A percentile compares a stretch with the other conserved stretches of the same genome.
These are phyloP conservation scores for Colletotrichum spinosum DNA, from an alignment of 2,329 filamentous ascomycete species.

Conservation along the genomic window DNA sequence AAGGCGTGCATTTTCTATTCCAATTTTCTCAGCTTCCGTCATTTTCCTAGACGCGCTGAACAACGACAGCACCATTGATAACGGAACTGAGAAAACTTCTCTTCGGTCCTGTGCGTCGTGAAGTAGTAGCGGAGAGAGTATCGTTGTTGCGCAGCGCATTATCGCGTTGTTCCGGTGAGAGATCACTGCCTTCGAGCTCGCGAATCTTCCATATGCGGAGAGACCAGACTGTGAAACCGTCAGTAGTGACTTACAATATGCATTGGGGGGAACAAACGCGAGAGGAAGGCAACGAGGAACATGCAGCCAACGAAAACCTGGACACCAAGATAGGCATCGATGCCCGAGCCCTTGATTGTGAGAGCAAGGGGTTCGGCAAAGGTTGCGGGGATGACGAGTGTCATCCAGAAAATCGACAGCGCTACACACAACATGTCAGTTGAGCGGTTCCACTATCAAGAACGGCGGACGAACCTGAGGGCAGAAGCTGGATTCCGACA, in stretches of 20 bases:
- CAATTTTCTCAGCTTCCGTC: rapidly evolving
- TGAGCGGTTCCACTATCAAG: too few relatives aligned
- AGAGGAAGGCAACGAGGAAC: conserved; percentile 67
- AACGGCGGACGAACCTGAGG: conserved; percentile 60
- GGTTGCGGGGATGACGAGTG: conserved; percentile 76
- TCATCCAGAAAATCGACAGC: conserved; percentile 78
- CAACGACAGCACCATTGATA: conserved; percentile 10
- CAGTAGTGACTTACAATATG: not conserved
- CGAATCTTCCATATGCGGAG: conserved; percentile 37
- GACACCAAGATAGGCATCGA: conserved; percentile 61
- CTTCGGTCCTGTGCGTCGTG: conserved; percentile 12
- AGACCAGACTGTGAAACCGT: conserved; percentile 28
- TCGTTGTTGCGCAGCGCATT: conserved; percentile 17
- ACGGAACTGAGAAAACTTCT: not conserved
- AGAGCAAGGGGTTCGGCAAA: conserved; percentile 75
- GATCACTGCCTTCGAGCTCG: conserved; percentile 25
- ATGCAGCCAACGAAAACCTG: conserved; percentile 72
- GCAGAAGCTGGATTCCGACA: conserved; percentile 75
- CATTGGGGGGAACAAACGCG: conserved; percentile 43
- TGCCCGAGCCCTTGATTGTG: conserved; percentile 58
- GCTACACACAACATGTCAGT: conserved; percentile 42
- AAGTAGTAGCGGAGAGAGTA: conserved; percentile 18
- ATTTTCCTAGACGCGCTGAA: conserved; percentile 15
- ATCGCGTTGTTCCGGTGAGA: conserved; percentile 13
- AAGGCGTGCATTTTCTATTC: rapidly evolving